These are phyloP conservation scores for Fusarium sp. DNA, from an alignment of 2,329 filamentous ascomycete species.

Conservation along the genomic window DNA sequence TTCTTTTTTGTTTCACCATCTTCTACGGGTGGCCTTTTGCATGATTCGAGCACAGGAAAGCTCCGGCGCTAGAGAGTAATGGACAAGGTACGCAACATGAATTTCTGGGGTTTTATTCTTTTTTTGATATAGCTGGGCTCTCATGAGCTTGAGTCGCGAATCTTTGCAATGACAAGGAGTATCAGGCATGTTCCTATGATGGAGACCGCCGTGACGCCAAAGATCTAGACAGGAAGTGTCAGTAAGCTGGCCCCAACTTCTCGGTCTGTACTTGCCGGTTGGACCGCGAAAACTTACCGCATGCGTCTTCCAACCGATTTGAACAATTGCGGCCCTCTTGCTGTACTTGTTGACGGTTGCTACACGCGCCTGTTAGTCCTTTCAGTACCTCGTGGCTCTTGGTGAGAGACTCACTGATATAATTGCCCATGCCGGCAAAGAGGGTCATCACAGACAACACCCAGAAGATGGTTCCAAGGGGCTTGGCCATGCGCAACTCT, in stretches of 20 bases:
- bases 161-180: conserved; percentile 68
- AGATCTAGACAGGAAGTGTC: conserved; percentile 62
- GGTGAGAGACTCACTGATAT: conserved; percentile 75
- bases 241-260: conserved; percentile 1
- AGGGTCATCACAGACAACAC: conserved; percentile 83
- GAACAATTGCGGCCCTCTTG: conserved; percentile 84
- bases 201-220: conserved; percentile 72
- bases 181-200: conserved; percentile 78
- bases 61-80: conserved; percentile 26
- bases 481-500: conserved; percentile 84
- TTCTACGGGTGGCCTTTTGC: conserved; percentile 20
- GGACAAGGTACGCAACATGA: conserved; percentile 16
- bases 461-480: conserved; percentile 93
- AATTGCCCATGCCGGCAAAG: conserved; percentile 85
- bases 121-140: background rate
- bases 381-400: background rate
- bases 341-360: conserved; percentile 86
- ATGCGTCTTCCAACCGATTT: conserved; percentile 95
- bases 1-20: conserved; percentile 6
- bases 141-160: conserved; percentile 39
- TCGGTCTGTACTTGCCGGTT: background rate
- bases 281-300: conserved; percentile 66
- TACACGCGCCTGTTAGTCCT: conserved; percentile 44
- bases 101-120: background rate
- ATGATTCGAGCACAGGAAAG: conserved; percentile 15